Evolutionary conservation across 192 early-diverging fungal species (phyloP).

Genomic region (Coemansia sp.): DNA sequence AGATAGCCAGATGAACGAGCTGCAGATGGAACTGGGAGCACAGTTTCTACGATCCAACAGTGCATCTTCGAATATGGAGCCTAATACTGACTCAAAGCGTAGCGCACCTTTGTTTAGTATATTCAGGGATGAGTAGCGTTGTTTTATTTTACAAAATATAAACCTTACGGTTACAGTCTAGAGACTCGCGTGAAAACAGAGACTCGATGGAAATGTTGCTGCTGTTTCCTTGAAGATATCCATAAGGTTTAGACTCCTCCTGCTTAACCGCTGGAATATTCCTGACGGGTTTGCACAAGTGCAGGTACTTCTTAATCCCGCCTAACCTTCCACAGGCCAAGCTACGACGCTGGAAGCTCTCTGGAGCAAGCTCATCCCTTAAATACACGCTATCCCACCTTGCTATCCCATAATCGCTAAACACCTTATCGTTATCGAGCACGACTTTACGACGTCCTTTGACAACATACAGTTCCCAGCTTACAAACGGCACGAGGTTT

Average conservation of each 20-base stretch:
- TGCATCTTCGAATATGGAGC: too few species aligned
- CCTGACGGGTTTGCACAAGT: too few species aligned
- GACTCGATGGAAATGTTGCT: neutral
- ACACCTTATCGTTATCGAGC: neutral
- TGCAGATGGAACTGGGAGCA: constrained; percentile 33
- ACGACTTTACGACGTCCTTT: neutral
- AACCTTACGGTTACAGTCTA: neutral
- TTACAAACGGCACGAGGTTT: neutral
- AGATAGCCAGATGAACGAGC: constrained; percentile 44
- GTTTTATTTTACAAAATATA: constrained; percentile 3
- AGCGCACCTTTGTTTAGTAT: constrained; percentile 9
- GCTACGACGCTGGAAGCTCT: too few species aligned
- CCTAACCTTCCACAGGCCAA: too few species aligned
- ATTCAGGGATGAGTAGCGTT: constrained; percentile 9
- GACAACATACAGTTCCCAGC: constrained; percentile 18
- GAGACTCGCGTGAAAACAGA: constrained; percentile 7
- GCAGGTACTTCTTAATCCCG: too few species aligned
- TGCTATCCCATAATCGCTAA: constrained; percentile 23
- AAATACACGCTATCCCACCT: constrained; percentile 35
- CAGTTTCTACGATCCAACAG: constrained; percentile 1
- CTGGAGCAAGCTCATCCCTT: neutral
- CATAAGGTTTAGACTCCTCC: neutral
- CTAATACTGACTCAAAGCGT: too few species aligned
- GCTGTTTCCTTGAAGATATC: constrained; percentile 1
- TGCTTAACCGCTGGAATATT: neutral